Evolutionary conservation across 75 land plant species (phyloP), one percentile per base, ranked within the genome.

Genomic region (Cunninghamia lanceolata): DNA sequence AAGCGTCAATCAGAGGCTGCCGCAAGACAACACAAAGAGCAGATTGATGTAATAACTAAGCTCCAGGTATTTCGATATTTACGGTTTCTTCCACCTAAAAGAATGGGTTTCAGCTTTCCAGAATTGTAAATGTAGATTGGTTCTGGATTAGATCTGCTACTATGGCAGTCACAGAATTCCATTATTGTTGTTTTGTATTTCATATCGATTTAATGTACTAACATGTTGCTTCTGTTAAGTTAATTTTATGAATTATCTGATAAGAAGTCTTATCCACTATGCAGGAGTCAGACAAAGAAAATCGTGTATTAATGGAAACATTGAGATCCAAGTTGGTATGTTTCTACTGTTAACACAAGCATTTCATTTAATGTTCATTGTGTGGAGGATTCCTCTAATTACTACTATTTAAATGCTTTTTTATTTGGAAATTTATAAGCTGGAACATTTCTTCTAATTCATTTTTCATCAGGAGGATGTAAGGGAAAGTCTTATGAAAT

Each of bases 211-310:
- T 83, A 38, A 32, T 34, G 19, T 9, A 59, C 28, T 25, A 34
- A 83, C 25, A 32, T 9, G 19, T 19, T 10, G 16, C 25, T 73
- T 83, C 19, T 83, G 15, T 70, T 30, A 74, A 46, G 15, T 70
- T 30, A 74, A 46, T 50, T 82, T 75, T 76, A 45, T 84, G 16
- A 43, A 36, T 45, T 79, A 36, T 73, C 19, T 10, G 3, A n/a
- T 68, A 59, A 32, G 17, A 36, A 25, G 42, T 47, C 34, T 28
- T 84, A 14, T 85, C 68, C 10, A 66, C 15, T 54, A 14, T 42
- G 50, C 92, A 98, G 99, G 99, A 96, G 73, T 86, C 91, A 53
- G 97, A 93, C 84, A 98, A 90, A 88, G 95, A 96, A 76, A 87
- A 93, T 45, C 93, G 92, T 50, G 74, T 78, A 14, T 88, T 93